Evolutionary conservation across 2,329 filamentous ascomycete species (phyloP).

Genomic region (Aotearoamyces nothofagi): DNA sequence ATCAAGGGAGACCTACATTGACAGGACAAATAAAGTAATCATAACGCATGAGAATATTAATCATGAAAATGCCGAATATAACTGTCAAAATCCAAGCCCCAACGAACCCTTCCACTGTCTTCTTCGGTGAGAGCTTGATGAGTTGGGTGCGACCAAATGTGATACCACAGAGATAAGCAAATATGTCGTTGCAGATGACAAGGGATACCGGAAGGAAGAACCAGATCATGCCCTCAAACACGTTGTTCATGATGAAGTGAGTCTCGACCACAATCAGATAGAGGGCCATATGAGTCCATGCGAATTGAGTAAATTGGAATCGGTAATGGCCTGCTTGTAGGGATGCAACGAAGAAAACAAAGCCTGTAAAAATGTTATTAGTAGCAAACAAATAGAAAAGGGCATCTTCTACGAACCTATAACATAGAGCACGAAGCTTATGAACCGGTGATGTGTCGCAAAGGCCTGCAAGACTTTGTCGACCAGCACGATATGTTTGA

Average conservation of each 20-base stretch:
- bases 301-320: slow-evolving; percentile 98
- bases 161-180: slow-evolving; percentile 94
- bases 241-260: slow-evolving; percentile 99
- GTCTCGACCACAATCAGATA: slow-evolving; percentile 96
- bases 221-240: slow-evolving; percentile 99
- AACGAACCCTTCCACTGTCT: slow-evolving; percentile 95
- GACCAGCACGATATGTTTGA: slow-evolving; percentile 95
- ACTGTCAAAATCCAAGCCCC: slow-evolving; percentile 94
- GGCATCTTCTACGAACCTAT: slow-evolving; percentile 49
- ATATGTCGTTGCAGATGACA: slow-evolving; percentile 98
- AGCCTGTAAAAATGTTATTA: slow-evolving; percentile 41
- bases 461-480: slow-evolving; percentile 86
- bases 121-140: slow-evolving; percentile 96
- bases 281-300: slow-evolving; percentile 98
- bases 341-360: slow-evolving; percentile 94
- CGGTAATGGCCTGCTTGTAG: slow-evolving; percentile 92
- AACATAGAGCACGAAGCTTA: slow-evolving; percentile 95
- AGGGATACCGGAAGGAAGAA: slow-evolving; percentile 92
- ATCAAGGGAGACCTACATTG: slow-evolving; percentile 46
- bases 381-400: slow-evolving; percentile 1
- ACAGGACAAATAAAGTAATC: slow-evolving; percentile 98
- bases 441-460: slow-evolving; percentile 94
- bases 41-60: slow-evolving; percentile 73
- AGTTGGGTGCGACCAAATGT: slow-evolving; percentile 92
- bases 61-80: slow-evolving; percentile 67